Evolutionary conservation across 257 asterid genomes (phyloP), one percentile per base, ranked within the genome.

Genomic region (Fraxinus americana): DNA sequence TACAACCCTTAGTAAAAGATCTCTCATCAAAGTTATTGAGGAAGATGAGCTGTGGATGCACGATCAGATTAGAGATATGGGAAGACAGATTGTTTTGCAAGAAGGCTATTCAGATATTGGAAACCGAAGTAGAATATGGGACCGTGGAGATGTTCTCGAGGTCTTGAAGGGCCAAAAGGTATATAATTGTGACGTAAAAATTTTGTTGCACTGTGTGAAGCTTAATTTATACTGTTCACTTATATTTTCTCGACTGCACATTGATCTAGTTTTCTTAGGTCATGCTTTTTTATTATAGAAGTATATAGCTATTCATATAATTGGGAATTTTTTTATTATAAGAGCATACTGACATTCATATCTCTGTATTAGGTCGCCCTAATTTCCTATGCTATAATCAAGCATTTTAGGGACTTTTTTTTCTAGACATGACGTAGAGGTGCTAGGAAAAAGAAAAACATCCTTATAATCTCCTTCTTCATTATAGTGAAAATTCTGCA

Each of bases 51-150:
- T n/a, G n/a, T n/a, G n/a, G n/a, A n/a, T n/a, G n/a, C n/a, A n/a
- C n/a, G n/a, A n/a, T n/a, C n/a, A n/a, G n/a, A n/a, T n/a, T n/a
- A n/a, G n/a, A n/a, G n/a, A n/a, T n/a, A n/a, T n/a, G n/a, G n/a
- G n/a, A n/a, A n/a, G n/a, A n/a, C n/a, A n/a, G n/a, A n/a, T n/a
- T 27, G 87, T 84, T 63, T 67, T 38, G 14, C 34, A 39, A 17
- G 85, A 81, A 65, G 73, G 34, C 67, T n/a, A 48, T 67, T 68
- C 27, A 21, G 78, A 84, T 78, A 59, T 73, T 70, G 85, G 85
- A 69, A 74, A 45, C 14, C 85, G 76, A 27, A 84, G 87, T 75
- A 80, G 87, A 75, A 67, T 84, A 12, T 84, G 87, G 87, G 66
- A 71, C 39, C 75, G 7, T 70, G 72, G 35, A 21, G 80, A 84